Evolutionary conservation across 1,139 yeast species (phyloP).

Genomic region (Hanseniaspora sp.): DNA sequence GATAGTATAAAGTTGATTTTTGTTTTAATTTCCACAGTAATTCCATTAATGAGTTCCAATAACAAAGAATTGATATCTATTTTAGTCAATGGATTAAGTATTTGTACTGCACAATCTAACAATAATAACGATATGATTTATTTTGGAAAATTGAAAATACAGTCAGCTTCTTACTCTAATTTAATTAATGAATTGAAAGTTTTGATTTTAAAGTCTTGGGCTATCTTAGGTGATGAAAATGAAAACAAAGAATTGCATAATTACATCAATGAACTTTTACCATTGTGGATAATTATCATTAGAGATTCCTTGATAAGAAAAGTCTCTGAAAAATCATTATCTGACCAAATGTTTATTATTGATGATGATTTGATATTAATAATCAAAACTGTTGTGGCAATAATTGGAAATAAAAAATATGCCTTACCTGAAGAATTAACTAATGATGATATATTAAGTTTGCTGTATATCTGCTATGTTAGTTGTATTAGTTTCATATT

Average conservation of each 20-base stretch:
- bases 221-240: slow-evolving; percentile 46
- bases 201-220: slow-evolving; percentile 81
- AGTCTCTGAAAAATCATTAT: slow-evolving; percentile 50
- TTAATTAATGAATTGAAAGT: slow-evolving; percentile 45
- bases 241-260: slow-evolving; percentile 37
- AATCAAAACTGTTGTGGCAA: slow-evolving; percentile 62
- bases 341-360: slow-evolving; percentile 28
- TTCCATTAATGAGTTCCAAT: not conserved
- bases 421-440: slow-evolving; percentile 34
- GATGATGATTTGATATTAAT: slow-evolving; percentile 47
- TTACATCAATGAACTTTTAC: slow-evolving; percentile 50
- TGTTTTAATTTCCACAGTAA: not conserved
- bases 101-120: not conserved
- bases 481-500: slow-evolving; percentile 71
- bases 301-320: slow-evolving; percentile 50
- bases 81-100: not conserved
- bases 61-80: not conserved
- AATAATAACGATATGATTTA: not conserved
- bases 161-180: not conserved
- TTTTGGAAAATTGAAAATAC: not conserved
- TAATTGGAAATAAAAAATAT: slow-evolving; percentile 43
- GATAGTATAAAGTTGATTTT: not conserved
- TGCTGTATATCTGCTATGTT: slow-evolving; percentile 72
- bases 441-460: slow-evolving; percentile 52
- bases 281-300: slow-evolving; percentile 59